Percentiles rank a stretch among this genome's conserved stretches.
Evolutionary conservation across 495 filamentous ascomycete species (phyloP).

Genomic region (Parathielavia hyrcaniae): DNA sequence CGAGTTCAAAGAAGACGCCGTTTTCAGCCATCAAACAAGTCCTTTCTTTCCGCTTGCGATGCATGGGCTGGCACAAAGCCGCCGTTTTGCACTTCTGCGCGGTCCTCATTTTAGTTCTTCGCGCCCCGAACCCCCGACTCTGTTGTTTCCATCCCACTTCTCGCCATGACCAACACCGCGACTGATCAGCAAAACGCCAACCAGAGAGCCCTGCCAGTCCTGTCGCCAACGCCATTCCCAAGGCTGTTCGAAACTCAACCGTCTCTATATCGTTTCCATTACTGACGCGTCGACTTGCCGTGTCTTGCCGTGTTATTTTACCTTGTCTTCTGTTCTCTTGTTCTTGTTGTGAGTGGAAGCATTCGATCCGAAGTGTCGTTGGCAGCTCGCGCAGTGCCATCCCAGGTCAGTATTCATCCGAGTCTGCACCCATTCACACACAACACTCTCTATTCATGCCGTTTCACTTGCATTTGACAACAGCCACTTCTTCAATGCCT

Average conservation of each 20-base stretch:
- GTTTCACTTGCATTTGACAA: not conserved
- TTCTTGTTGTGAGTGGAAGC: not conserved
- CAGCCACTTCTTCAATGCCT: not conserved
- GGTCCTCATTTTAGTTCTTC: slow-evolving; percentile 21
- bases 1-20: slow-evolving; percentile 26
- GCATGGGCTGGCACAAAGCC: slow-evolving; percentile 10
- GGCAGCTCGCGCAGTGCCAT: slow-evolving; percentile 13
- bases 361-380: slow-evolving; percentile 1
- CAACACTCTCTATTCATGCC: not conserved
- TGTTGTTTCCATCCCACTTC: not conserved
- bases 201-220: not conserved
- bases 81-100: slow-evolving; percentile 11
- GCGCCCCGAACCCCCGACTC: slow-evolving; percentile 8
- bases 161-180: not conserved
- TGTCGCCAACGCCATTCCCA: not conserved
- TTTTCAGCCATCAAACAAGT: slow-evolving; percentile 30
- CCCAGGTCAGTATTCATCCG: not conserved
- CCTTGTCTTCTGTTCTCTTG: too few relatives aligned
- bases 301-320: too few relatives aligned
- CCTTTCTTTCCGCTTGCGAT: slow-evolving; percentile 30
- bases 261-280: too few relatives aligned
- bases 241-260: not conserved
- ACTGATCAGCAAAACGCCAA: not conserved
- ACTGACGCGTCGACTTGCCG: too few relatives aligned
- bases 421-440: slow-evolving; percentile 3